A percentile compares a stretch with the other conserved stretches of the same genome.
These are phyloP conservation scores for Penstemon barbatus DNA, from an alignment of 257 asterid species.

Conservation along the genomic window DNA sequence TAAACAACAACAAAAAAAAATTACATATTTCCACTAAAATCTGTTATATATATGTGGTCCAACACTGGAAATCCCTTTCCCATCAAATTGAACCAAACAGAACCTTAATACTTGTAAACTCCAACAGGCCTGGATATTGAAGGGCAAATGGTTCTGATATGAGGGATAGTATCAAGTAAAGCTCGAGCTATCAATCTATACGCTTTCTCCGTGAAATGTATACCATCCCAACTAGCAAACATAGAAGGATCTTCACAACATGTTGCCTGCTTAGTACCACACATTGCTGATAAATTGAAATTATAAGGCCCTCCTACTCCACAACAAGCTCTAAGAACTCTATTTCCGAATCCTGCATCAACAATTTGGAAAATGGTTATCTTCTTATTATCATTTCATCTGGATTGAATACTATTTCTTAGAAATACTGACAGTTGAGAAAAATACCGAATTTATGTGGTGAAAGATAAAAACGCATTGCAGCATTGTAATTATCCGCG, in stretches of 20 bases:
- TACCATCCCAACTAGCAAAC: slow-evolving; percentile 48
- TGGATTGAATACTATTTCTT: too few species aligned
- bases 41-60: too few species aligned
- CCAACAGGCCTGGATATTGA: background rate
- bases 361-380: background rate
- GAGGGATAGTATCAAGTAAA: slow-evolving; percentile 40
- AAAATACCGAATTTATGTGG: slow-evolving; percentile 34
- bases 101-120: background rate
- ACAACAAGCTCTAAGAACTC: slow-evolving; percentile 46
- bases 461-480: slow-evolving; percentile 34
- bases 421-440: background rate
- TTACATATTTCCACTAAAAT: too few species aligned
- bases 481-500: slow-evolving; percentile 52
- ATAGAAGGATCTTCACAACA: slow-evolving; percentile 42
- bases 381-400: too few species aligned
- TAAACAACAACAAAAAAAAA: too few species aligned
- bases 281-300: slow-evolving; percentile 19
- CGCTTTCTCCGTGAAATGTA: slow-evolving; percentile 52
- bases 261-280: slow-evolving; percentile 33
- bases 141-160: slow-evolving; percentile 20
- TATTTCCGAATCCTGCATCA: slow-evolving; percentile 40
- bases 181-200: slow-evolving; percentile 32
- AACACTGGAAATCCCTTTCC: too few species aligned
- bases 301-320: slow-evolving; percentile 53
- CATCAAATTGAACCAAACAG: too few species aligned